Conservation (phyloP, 2,329 filamentous ascomycete species). For the Talaromyces pinophilus region DNA sequence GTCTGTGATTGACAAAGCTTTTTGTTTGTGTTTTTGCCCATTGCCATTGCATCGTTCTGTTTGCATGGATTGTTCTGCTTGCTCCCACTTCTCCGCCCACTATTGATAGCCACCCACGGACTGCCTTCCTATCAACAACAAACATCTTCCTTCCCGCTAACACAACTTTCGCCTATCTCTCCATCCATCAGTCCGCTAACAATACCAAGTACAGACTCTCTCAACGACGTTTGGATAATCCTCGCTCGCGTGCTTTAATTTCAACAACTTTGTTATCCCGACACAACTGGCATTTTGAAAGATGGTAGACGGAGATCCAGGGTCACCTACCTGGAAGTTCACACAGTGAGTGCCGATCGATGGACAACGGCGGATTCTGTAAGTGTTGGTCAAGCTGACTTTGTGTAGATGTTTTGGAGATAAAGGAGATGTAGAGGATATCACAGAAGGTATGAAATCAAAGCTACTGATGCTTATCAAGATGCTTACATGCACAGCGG, state of each 20-base stretch:
- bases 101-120: background rate
- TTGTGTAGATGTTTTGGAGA: slow-evolving; percentile 88
- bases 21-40: background rate
- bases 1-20: background rate
- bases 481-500: slow-evolving; percentile 35
- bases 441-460: slow-evolving; percentile 75
- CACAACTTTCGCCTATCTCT: background rate
- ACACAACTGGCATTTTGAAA: slow-evolving; percentile 52
- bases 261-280: slow-evolving; percentile 28
- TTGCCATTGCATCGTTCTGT: background rate
- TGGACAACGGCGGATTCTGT: slow-evolving; percentile 14
- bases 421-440: slow-evolving; percentile 98
- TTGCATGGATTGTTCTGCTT: background rate
- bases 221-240: slow-evolving; percentile 10
- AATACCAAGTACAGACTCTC: background rate
- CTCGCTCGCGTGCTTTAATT: slow-evolving; percentile 16
- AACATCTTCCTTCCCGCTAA: slow-evolving; percentile 1
- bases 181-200: background rate
- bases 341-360: slow-evolving; percentile 74
- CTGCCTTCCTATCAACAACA: background rate
- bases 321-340: slow-evolving; percentile 98
- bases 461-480: background rate
- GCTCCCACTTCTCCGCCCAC: background rate
- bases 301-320: slow-evolving; percentile 96
- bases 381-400: slow-evolving; percentile 23